Base-by-base conservation (phyloP, 164 flowering plant genomes). In the Litsea cubeba region DNA sequence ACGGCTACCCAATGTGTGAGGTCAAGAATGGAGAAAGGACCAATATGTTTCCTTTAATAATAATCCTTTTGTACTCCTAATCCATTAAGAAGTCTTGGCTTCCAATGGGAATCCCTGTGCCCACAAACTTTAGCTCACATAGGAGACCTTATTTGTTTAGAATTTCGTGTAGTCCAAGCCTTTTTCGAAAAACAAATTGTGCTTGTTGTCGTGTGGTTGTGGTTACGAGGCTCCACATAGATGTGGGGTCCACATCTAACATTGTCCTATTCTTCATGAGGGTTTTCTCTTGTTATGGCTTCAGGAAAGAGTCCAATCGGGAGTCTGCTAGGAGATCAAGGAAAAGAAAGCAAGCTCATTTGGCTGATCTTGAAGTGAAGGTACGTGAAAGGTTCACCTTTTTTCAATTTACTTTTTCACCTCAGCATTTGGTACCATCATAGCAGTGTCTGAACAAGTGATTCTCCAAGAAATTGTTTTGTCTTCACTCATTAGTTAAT, bases 321-420 rank as follows among this genome's bases (percentile, higher is more conserved):
- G 95, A 92, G 71, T 94, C 98, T 11, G 98, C 98, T 22, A 84
- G 95, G 73, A 82, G 92, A 79, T 94, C 98, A 0, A 84, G 98
- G 76, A 85, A 81, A 83, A 85, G 95, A 79, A 94, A 87, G 63
- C 96, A 92, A 83, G 93, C 86, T 2, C 91, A 89, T 66, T 79
- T 89, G 83, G 80, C 78, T 23, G 96, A 88, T 50, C 94, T 94
- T 62, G 96, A 92, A 75, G 54, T 64, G 6, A 92, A 89, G 90
- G 98, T 93, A 77, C 46, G 0, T 11, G 11, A 24, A 28, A 24
- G 46, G 17, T 69, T 63, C 66, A 54, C 20, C n/a, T 54, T 15
- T 54, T 15, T 54, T 14, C 60, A 3, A 3, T 54, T 54, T 54
- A 54, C 60, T 54, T 3, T 14, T 3, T 63, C 66, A 63, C 28